Conservation (phyloP, 1,284 basidiomycete genomes). For the Irpex sp. region DNA sequence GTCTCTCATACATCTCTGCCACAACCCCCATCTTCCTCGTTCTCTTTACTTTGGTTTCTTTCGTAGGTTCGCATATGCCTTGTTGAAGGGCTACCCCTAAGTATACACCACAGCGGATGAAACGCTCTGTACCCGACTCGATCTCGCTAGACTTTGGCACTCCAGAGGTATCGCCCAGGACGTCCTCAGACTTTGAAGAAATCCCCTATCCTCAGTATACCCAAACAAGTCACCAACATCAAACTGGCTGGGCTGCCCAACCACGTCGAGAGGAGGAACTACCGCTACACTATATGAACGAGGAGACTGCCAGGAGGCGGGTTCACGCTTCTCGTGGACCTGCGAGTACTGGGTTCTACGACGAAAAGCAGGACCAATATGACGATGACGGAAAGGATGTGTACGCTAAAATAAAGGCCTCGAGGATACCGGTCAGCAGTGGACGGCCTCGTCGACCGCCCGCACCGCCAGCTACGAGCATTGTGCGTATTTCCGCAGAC, state of each 20-base stretch:
- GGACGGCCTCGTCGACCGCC: slow-evolving; percentile 58
- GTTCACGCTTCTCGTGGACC: slow-evolving; percentile 39
- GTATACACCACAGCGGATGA: slow-evolving; percentile 11
- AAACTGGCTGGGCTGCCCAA: slow-evolving; percentile 32
- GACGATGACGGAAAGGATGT: slow-evolving; percentile 76
- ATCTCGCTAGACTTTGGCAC: slow-evolving; percentile 69
- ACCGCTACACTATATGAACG: slow-evolving; percentile 68
- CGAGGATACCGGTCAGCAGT: slow-evolving; percentile 48
- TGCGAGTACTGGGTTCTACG: slow-evolving; percentile 29
- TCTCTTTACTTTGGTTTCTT: neutral
- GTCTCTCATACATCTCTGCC: neutral
- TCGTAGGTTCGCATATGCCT: slow-evolving; percentile 13
- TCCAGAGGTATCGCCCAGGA: slow-evolving; percentile 35
- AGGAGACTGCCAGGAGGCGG: slow-evolving; percentile 65
- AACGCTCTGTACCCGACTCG: slow-evolving; percentile 31
- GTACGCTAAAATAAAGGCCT: slow-evolving; percentile 58
- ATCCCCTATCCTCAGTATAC: slow-evolving; percentile 51
- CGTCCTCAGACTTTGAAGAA: slow-evolving; percentile 70
- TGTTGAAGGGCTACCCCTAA: slow-evolving; percentile 7
- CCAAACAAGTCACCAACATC: slow-evolving; percentile 23
- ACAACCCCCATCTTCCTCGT: neutral
- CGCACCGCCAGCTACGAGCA: slow-evolving; percentile 64
- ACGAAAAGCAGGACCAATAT: slow-evolving; percentile 34
- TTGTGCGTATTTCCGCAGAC: slow-evolving; percentile 42
- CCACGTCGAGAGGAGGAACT: slow-evolving; percentile 48